A percentile compares a stretch with the other conserved stretches of the same genome.
Conservation (phyloP, 176 grass and related monocot species). For the Neostapfia colusana region DNA sequence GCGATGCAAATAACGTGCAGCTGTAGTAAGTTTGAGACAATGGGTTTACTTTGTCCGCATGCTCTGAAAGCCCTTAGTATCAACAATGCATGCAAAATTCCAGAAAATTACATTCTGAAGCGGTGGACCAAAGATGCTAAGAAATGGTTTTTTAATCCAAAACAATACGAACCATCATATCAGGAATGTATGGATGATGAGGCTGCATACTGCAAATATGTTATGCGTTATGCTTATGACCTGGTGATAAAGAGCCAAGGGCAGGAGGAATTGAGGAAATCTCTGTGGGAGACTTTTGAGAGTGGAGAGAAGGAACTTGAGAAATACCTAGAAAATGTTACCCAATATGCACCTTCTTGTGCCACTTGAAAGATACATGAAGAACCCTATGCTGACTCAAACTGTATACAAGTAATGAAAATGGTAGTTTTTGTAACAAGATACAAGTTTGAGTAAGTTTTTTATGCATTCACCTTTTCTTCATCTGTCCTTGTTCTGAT, state of each 20-base stretch:
- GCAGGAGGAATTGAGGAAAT: constrained; percentile 57
- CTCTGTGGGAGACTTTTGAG: constrained; percentile 57
- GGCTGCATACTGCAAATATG: constrained; percentile 62
- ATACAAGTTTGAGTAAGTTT: constrained; percentile 33
- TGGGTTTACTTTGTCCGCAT: constrained; percentile 82
- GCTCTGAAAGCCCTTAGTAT: constrained; percentile 71
- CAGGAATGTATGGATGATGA: constrained; percentile 59
- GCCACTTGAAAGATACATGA: constrained; percentile 47
- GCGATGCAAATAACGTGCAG: constrained; percentile 56
- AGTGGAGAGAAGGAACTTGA: constrained; percentile 58
- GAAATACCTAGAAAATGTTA: constrained; percentile 56
- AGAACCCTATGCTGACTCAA: constrained; percentile 25
- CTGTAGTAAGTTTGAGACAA: constrained; percentile 79
- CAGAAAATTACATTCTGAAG: constrained; percentile 74
- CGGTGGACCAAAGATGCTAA: constrained; percentile 82
- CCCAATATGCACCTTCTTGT: constrained; percentile 49
- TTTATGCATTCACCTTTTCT: constrained; percentile 12
- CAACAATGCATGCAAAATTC: constrained; percentile 68
- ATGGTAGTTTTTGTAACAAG: background rate
- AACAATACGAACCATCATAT: constrained; percentile 57
- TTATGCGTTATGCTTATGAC: constrained; percentile 79
- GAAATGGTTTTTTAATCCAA: constrained; percentile 62
- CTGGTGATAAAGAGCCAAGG: constrained; percentile 77
- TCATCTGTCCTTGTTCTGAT: constrained; percentile 1
- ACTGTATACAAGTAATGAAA: constrained; percentile 42